These are phyloP conservation scores for Citrus medica DNA, from an alignment of 345 rosid species.

Conservation along the genomic window DNA sequence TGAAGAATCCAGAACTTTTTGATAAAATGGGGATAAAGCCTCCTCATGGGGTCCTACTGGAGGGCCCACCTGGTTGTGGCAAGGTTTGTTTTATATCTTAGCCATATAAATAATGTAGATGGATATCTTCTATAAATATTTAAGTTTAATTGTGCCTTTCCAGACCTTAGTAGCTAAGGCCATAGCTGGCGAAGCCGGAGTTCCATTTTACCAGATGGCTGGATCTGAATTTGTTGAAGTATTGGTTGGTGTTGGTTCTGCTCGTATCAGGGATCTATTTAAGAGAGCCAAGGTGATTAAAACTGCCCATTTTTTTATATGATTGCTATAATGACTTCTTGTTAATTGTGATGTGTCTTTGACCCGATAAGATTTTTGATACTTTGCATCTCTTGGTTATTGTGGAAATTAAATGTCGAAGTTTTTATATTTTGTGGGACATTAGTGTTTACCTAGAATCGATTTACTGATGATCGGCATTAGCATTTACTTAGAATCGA, in stretches of 20 bases:
- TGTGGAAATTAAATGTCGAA: conserved; percentile 1
- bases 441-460: conserved; percentile 1
- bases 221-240: conserved; percentile 97
- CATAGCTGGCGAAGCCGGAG: conserved; percentile 97
- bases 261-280: conserved; percentile 92
- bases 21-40: conserved; percentile 94
- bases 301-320: not conserved
- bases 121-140: conserved; percentile 10
- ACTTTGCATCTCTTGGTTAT: not conserved
- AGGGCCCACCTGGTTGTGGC: conserved; percentile 97
- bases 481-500: conserved; percentile 1
- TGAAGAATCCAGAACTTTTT: conserved; percentile 92
- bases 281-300: conserved; percentile 88
- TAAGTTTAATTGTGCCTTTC: conserved; percentile 13
- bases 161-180: conserved; percentile 97
- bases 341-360: not conserved
- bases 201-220: conserved; percentile 98
- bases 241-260: conserved; percentile 96
- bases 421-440: not conserved
- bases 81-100: conserved; percentile 49
- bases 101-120: conserved; percentile 4
- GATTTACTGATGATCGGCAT: conserved; percentile 9
- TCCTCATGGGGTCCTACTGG: conserved; percentile 96
- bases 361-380: not conserved
- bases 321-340: conserved; percentile 1